A percentile compares a stretch with the other conserved stretches of the same genome.
phyloP scores from a whole-genome alignment of 768 basidiomycete species.

The Coprinopsis cinerea region DNA sequence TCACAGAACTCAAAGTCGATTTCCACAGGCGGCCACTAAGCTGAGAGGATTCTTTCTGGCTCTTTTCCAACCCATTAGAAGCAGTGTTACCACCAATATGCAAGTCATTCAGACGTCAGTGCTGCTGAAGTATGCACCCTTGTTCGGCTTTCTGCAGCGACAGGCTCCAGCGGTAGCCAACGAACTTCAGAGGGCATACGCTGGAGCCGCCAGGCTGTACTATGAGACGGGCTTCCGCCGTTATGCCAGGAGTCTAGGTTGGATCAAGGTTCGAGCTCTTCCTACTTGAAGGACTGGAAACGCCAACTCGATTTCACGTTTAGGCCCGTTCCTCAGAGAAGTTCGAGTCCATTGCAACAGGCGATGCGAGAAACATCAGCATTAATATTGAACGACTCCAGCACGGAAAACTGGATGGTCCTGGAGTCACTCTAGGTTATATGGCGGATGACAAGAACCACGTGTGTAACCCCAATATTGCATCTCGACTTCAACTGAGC shows the following conservation, averaged over 20 bases:
- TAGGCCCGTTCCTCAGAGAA: constrained; percentile 69
- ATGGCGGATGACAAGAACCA: constrained; percentile 85
- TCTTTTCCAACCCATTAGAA: constrained; percentile 75
- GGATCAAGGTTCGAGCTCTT: constrained; percentile 54
- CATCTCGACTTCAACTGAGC: constrained; percentile 3
- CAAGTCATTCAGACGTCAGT: constrained; percentile 87
- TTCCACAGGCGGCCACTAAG: constrained; percentile 76
- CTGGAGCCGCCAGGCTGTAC: constrained; percentile 77
- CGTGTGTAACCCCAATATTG: constrained; percentile 43
- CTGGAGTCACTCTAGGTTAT: constrained; percentile 75
- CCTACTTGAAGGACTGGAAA: background rate
- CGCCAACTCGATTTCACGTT: background rate
- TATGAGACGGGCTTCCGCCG: constrained; percentile 94
- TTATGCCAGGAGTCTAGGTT: constrained; percentile 76
- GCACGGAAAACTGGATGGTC: constrained; percentile 73
- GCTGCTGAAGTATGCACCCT: constrained; percentile 72
- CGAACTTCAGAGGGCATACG: constrained; percentile 85
- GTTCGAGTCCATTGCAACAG: constrained; percentile 53
- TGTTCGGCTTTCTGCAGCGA: constrained; percentile 82
- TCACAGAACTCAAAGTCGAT: background rate
- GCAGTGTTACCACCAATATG: constrained; percentile 85
- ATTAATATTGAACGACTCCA: constrained; percentile 53
- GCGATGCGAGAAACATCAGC: constrained; percentile 34
- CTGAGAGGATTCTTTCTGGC: constrained; percentile 81
- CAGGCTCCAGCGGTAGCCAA: constrained; percentile 76